These are phyloP conservation scores for Ilex paraguariensis DNA, from an alignment of 305 asterid species.

Conservation along the genomic window DNA sequence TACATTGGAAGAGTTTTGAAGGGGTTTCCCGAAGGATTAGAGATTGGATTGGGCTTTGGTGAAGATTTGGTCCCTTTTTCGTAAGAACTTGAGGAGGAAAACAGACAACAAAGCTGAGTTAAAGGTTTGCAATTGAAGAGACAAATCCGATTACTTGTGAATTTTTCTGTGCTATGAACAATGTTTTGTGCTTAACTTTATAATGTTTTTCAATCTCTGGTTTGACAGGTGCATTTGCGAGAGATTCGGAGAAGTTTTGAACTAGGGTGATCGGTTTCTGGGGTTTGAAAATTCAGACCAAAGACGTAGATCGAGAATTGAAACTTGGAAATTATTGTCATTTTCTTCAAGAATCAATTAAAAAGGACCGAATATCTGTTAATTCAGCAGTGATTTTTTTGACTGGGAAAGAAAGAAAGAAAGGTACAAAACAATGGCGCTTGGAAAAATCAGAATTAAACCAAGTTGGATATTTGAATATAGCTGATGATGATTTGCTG, in stretches of 20 bases:
- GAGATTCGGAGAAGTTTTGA: constrained; percentile 16
- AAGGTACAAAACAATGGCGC: no score
- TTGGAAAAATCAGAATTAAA: no score
- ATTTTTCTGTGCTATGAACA: background rate
- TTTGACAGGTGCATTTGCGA: constrained; percentile 22
- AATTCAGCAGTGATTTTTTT: background rate
- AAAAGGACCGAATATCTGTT: constrained; percentile 29
- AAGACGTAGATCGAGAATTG: constrained; percentile 4
- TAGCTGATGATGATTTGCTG: no score
- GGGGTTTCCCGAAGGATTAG: constrained; percentile 17
- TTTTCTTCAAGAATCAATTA: constrained; percentile 12
- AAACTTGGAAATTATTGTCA: constrained; percentile 13
- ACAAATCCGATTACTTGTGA: constrained; percentile 7
- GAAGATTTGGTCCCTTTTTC: constrained; percentile 12
- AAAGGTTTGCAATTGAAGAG: constrained; percentile 15
- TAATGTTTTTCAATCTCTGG: background rate
- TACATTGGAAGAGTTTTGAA: constrained; percentile 16
- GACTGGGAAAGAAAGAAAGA: no score
- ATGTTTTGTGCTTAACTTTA: constrained; percentile 4
- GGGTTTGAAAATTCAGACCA: constrained; percentile 22
- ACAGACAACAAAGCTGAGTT: background rate
- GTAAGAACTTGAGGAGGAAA: background rate
- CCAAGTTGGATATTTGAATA: no score
- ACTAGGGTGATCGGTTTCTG: constrained; percentile 17
- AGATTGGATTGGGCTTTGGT: constrained; percentile 17